These are phyloP conservation scores for Thermothielavioides terrestris DNA, from an alignment of 495 filamentous ascomycete genomes.

Conservation along the genomic window DNA sequence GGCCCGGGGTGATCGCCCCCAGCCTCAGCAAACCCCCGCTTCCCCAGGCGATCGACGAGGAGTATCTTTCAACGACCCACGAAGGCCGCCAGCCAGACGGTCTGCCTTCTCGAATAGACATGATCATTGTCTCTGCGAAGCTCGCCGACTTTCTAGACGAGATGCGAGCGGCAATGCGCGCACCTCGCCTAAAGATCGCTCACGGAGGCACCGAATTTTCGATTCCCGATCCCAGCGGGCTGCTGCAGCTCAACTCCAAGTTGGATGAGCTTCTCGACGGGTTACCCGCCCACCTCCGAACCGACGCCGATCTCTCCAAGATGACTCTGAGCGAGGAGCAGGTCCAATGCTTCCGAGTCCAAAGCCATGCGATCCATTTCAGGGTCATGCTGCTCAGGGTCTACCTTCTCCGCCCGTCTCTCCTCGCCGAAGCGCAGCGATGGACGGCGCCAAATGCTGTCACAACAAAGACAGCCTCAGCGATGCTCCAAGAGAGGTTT, in stretches of 20 bases:
- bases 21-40: conserved; percentile 7
- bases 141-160: neutral
- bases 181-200: neutral
- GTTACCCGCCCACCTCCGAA: conserved; percentile 5
- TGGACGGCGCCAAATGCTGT: neutral
- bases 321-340: neutral
- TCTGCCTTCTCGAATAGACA: conserved; percentile 4
- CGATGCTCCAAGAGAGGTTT: conserved; percentile 10
- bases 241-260: conserved; percentile 6
- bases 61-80: conserved; percentile 18
- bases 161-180: neutral
- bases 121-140: neutral
- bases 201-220: neutral
- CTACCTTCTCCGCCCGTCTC: conserved; percentile 11
- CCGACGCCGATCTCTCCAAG: neutral
- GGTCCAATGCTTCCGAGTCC: neutral
- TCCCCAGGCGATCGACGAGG: conserved; percentile 25
- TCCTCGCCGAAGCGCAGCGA: conserved; percentile 10
- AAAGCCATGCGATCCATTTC: neutral
- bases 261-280: conserved; percentile 8
- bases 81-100: conserved; percentile 12
- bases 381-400: conserved; percentile 7
- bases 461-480: neutral
- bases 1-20: conserved; percentile 23
- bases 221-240: conserved; percentile 6